These are phyloP conservation scores for Tulasnella sp. DNA, from an alignment of 768 basidiomycete species.

Conservation along the genomic window DNA sequence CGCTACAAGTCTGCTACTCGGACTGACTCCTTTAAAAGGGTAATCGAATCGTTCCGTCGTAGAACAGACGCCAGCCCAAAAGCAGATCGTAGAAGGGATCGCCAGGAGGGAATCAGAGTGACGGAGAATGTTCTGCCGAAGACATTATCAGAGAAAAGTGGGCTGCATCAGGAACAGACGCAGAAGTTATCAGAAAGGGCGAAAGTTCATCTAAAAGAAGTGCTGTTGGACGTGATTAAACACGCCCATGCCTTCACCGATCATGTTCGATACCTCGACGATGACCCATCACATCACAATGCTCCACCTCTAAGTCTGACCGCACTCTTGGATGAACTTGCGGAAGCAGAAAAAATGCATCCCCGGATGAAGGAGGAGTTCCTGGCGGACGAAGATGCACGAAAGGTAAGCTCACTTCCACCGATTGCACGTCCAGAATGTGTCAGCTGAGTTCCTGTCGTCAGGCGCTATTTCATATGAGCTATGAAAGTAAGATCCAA, in stretches of 20 bases:
- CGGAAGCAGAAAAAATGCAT: conserved; percentile 24
- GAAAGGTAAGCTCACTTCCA: too few species aligned
- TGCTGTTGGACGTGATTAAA: conserved; percentile 30
- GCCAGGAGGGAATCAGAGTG: too few species aligned
- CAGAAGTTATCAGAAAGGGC: conserved; percentile 18
- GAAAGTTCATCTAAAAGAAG: conserved; percentile 25
- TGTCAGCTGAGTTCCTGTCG: too few species aligned
- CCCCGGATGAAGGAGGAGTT: conserved; percentile 31
- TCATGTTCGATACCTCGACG: conserved; percentile 31
- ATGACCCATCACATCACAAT: conserved; percentile 18
- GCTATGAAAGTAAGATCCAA: conserved; percentile 28
- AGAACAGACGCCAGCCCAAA: too few species aligned
- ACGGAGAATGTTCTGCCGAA: too few species aligned
- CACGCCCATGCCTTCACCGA: conserved; percentile 31
- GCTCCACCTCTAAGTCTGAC: conserved; percentile 21
- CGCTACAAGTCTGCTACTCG: conserved; percentile 46
- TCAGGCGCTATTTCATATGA: conserved; percentile 34
- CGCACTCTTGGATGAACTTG: conserved; percentile 33
- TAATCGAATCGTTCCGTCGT: conserved; percentile 35
- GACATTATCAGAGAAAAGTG: too few species aligned
- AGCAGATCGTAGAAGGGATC: not conserved
- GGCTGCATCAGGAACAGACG: conserved; percentile 10
- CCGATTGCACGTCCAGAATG: too few species aligned
- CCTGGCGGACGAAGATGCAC: conserved; percentile 31
- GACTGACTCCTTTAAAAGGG: conserved; percentile 33